Evolutionary conservation across 2,329 filamentous ascomycete species (phyloP), one percentile per base, ranked within the genome.

Genomic region (Aspergillus flavus): DNA sequence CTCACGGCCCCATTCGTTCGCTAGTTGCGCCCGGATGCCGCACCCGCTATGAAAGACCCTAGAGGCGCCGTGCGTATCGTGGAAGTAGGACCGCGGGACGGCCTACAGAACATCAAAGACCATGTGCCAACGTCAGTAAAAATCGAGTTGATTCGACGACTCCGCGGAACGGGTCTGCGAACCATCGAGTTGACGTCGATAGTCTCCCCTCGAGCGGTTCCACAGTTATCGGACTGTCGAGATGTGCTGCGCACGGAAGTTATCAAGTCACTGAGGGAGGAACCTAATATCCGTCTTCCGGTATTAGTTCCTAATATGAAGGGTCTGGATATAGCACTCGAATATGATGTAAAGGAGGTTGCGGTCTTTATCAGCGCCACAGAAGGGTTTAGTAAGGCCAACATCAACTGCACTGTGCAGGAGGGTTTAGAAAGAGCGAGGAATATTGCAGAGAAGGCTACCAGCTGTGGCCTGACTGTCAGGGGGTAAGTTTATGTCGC

Each of bases 151-250:
- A 91, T 96, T 45, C 84, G 89, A 68, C 82, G 86, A 64, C 80
- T 96, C 65, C 86, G 88, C 39, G 80, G 81, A 66, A 90, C 91
- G 0, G 92, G 92, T 0, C 76, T 95, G 48, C 80, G 81, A 6
- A 88, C 88, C 3, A 94, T 96, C 65, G 92, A 96, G 76, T 89
- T 91, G 21, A 93, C 92, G 0, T 91, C 91, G 1, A 93, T 96
- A 72, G 92, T 96, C 11, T 87, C 90, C 54, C 91, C 92, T 1
- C 93, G 91, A 86, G 94, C 91, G 86, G 89, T 94, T 57, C 92
- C 93, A 4, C 93, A 95, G 83, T 87, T 92, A 53, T 72, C 75
- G 6, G 76, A 78, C 54, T 74, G 72, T 63, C 70, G 71, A 19
- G 62, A 71, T 19, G 61, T 78, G 0, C 58, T 75, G 2, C 41